Base-by-base conservation (phyloP, 768 basidiomycete genomes). In the Chiua virens region DNA sequence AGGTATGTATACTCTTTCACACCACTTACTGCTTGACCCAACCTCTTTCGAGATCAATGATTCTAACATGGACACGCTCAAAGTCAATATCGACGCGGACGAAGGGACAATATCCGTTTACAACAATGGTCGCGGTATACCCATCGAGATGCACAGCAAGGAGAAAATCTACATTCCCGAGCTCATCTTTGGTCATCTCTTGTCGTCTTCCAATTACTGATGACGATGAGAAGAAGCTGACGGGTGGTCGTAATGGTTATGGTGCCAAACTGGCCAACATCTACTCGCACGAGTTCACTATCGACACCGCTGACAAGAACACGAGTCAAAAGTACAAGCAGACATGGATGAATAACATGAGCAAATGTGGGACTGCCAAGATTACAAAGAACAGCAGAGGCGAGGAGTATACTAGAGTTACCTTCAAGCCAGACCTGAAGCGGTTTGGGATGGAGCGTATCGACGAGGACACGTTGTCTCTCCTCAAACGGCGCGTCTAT, bases 191-290 rank as follows among this genome's bases (percentile, higher is more conserved):
- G 97, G 97, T 7, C 87, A 97, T 66, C 79, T 99, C 17, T 78
- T 98, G 21, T 90, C 96, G 2, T 91, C 88, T 11, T 96, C 93
- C 40, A 98, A 98, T 75, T 98, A 96, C n/a, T 63, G 96, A 99
- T 69, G 97, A 99, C 61, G 89, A 94, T 69, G 95, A 99, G 75
- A 97, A 94, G 80, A 98, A 97, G 73, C 80, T 98, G 43, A 98
- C 94, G 0, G 97, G 97, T 71, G 97, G 97, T 69, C 85, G 97
- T 63, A 99, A 99, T 63, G 97, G 97, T 64, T 98, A 92, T 63
- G 97, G 97, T 61, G 97, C 97, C 46, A 99, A 99, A 68, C 80
- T 99, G 37, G 89, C 97, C 47, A 98, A 99, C 73, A 97, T 98
- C 58, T 99, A 98, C 75, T 99, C 97, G 3, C 86, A 81, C 55